Evolutionary conservation across 1,139 yeast species (phyloP), one percentile per base, ranked within the genome.

Genomic region (Yamadazyma triangularis): DNA sequence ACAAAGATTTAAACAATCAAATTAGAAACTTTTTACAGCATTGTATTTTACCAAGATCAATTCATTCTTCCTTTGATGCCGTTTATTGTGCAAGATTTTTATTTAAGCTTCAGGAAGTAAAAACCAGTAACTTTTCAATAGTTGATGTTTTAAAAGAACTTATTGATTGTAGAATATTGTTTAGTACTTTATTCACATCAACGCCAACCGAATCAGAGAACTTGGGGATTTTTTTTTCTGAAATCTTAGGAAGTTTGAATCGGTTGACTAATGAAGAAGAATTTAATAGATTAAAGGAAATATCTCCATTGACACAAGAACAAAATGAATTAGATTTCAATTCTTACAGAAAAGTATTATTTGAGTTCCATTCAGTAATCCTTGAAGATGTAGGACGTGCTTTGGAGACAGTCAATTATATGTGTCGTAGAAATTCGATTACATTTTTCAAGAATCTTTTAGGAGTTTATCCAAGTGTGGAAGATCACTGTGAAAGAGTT

Each of bases 31-130:
- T 87, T 34, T 50, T 86, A 22, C 80, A 82, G 38, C 58, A 59
- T 32, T 86, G 96, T 54, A 48, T 87, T 4, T 56, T 88, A 13
- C 96, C 96, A 11, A 67, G 96, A 44, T 72, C 81, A 3, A 54
- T 82, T 3, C 87, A 82, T 43, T 85, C 96, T 0, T 80, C 95
- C 0, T 74, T 80, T 39, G 98, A 89, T 59, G 96, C 97, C 0
- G 69, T 83, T 1, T 88, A 62, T 50, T 60, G 79, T 26, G 77
- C 87, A 1, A 64, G 70, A 34, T 86, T 88, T 48, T 44, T 86
- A 3, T 70, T 76, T 39, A 58, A 57, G 28, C 45, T 79, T 11
- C 77, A 79, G 36, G 51, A 59, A 0, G 39, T 68, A 12, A 60
- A 65, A 1, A 57, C 72, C 0, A 40, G 60, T 1, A 62, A 71